Percentiles rank a stretch among this genome's conserved stretches.
These are phyloP conservation scores for Pilobolus umbonatus DNA, from an alignment of 192 early-diverging fungal species.

Conservation along the genomic window DNA sequence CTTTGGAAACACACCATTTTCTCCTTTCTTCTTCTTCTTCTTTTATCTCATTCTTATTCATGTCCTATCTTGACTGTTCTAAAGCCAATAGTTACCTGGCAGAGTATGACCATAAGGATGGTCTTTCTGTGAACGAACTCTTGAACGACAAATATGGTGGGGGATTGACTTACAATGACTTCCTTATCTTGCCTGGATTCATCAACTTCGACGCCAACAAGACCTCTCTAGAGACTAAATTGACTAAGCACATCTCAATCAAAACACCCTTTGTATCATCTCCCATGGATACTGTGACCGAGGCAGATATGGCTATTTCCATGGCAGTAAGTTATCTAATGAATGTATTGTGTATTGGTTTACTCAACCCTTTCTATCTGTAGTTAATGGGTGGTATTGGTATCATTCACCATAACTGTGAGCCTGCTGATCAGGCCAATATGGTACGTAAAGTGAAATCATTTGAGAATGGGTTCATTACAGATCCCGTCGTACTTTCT, in stretches of 20 bases:
- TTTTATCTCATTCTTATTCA: background rate
- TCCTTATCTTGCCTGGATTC: slow-evolving; percentile 92
- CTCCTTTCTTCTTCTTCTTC: background rate
- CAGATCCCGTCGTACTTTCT: slow-evolving; percentile 84
- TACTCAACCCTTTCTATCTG: background rate
- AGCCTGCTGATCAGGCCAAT: slow-evolving; percentile 89
- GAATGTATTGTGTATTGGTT: background rate
- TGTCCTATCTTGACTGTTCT: slow-evolving; percentile 2
- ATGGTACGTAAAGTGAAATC: slow-evolving; percentile 98
- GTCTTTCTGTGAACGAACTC: slow-evolving; percentile 77
- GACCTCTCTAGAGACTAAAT: slow-evolving; percentile 74
- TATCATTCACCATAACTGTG: slow-evolving; percentile 98
- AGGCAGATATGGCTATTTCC: slow-evolving; percentile 96
- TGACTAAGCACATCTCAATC: slow-evolving; percentile 87
- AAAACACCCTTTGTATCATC: slow-evolving; percentile 92
- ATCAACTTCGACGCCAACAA: slow-evolving; percentile 87
- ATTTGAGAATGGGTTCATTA: slow-evolving; percentile 99
- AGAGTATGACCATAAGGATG: slow-evolving; percentile 57
- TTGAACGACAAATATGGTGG: slow-evolving; percentile 76
- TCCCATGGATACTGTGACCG: slow-evolving; percentile 99
- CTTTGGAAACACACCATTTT: background rate
- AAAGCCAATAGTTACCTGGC: background rate
- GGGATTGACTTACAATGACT: slow-evolving; percentile 98
- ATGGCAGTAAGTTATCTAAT: slow-evolving; percentile 72
- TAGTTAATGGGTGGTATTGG: slow-evolving; percentile 88